Percentiles rank a stretch among this genome's conserved stretches.
Conservation (phyloP, 1,284 basidiomycete genomes). For the Tylopilus sp. region DNA sequence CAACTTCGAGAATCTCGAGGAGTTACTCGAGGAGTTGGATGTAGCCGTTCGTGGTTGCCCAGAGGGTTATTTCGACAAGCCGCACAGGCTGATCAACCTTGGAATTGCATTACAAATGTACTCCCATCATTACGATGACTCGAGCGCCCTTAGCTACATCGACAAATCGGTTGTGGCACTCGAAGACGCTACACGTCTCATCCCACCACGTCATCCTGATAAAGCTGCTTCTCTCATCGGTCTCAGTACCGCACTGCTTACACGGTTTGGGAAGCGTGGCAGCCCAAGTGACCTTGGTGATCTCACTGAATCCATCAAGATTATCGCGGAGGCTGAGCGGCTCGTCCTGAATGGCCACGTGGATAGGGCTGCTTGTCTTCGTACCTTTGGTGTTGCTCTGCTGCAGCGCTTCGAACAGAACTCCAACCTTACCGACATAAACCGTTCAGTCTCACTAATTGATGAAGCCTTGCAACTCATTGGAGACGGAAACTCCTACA, state of each 20-base stretch:
- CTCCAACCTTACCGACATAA: too few species aligned
- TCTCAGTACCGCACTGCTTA: neutral
- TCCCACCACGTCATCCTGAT: neutral
- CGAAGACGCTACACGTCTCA: neutral
- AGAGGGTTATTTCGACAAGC: slow-evolving; percentile 5
- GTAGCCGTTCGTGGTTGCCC: neutral
- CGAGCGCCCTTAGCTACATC: slow-evolving; percentile 1
- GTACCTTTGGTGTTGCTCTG: too few species aligned
- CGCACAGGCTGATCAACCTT: slow-evolving; percentile 6
- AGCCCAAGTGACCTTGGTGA: neutral
- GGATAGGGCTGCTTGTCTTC: too few species aligned
- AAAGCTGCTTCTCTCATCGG: neutral
- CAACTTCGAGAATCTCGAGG: neutral
- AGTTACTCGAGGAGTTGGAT: neutral
- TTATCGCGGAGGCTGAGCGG: too few species aligned
- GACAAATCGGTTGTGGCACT: slow-evolving; percentile 9
- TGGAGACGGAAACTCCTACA: too few species aligned
- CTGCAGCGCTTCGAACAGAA: too few species aligned
- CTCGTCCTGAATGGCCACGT: too few species aligned
- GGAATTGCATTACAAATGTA: too few species aligned
- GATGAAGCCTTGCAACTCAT: too few species aligned
- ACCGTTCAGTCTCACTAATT: too few species aligned
- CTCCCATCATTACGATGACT: too few species aligned
- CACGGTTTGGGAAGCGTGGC: neutral
- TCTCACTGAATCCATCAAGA: slow-evolving; percentile 4